Conservation (phyloP, 352 stramenopile genomes). For the Pythium guiyangense region DNA sequence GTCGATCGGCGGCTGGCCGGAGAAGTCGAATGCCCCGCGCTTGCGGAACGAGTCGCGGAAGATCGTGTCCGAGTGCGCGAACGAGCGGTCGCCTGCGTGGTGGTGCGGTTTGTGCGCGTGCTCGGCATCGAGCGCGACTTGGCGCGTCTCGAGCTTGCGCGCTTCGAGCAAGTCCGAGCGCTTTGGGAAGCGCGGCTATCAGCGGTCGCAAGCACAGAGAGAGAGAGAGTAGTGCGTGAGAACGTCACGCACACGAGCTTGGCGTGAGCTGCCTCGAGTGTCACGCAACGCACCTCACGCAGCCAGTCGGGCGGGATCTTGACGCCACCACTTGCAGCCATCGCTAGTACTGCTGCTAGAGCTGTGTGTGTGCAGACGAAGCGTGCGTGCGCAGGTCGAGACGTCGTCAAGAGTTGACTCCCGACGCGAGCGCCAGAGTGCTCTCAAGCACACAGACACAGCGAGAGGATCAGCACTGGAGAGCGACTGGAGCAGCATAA, state of each 20-base stretch:
- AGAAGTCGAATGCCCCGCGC: slow-evolving; percentile 38
- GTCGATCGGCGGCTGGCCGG: slow-evolving; percentile 18
- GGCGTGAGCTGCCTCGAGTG: background rate
- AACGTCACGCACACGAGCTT: background rate
- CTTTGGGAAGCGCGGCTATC: slow-evolving; percentile 33
- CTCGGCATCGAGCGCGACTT: slow-evolving; percentile 21
- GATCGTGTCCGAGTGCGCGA: slow-evolving; percentile 38
- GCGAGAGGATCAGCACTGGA: background rate
- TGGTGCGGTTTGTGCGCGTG: background rate
- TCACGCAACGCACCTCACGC: slow-evolving; percentile 20
- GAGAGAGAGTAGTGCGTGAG: no score
- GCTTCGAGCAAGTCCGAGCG: slow-evolving; percentile 44
- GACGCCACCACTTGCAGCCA: slow-evolving; percentile 14
- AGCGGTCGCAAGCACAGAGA: no score
- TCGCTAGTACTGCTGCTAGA: background rate
- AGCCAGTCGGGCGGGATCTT: slow-evolving; percentile 60
- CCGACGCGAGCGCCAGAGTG: no score
- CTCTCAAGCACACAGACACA: no score
- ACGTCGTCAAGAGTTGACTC: background rate
- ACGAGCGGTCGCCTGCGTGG: slow-evolving; percentile 18
- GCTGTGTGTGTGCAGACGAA: background rate
- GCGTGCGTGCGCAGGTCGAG: background rate
- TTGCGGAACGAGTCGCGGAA: slow-evolving; percentile 45
- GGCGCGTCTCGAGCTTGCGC: slow-evolving; percentile 32
- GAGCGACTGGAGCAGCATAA: background rate